Evolutionary conservation across 2,329 filamentous ascomycete genomes (phyloP), one percentile per base, ranked within the genome.

Genomic region (Talaromyces islandicus): DNA sequence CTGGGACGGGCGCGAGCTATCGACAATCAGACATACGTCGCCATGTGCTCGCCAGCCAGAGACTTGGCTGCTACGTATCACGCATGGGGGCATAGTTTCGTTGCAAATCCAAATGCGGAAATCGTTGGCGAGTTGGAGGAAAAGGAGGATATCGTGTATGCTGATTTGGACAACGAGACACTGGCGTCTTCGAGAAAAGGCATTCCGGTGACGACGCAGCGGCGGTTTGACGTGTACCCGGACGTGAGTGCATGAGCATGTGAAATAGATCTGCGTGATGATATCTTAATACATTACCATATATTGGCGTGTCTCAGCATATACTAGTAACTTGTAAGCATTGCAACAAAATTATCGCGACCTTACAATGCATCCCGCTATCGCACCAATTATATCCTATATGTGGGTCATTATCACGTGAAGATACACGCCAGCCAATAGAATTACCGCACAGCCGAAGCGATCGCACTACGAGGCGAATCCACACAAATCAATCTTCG

Each of bases 11-110:
- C 89, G 14, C 82, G 94, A 63, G 94, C 93, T 5, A 83, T 96
- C 67, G 93, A 99, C 71, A 97, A 97, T 72, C 92, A 99, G 80
- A 80, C 95, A 10, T 97, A 95, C 74, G 92, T 97, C 12, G 94
- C 87, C 35, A 77, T 99, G 73, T 99, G 94, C 78, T 94, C 90
- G 71, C 94, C 94, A 0, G 92, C 93, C 32, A 82, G 93, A 62
- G 91, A 96, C 74, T 81, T 87, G 80, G 71, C 74, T 48, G 90
- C 91, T 0, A 81, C 82, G 6, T 99, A 99, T 73, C 87, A 92
- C 70, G 93, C 94, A 1, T 99, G 88, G 83, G 94, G 94, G 0
- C 94, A 99, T 74, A 95, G 88, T 67, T 80, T 97, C 80, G 81
- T 97, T 58, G 88, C 89, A 7, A 91, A 96, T 72, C 93, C 94